Evolutionary conservation across 768 basidiomycete genomes (phyloP), one percentile per base, ranked within the genome.

Genomic region (Nevesoporus exiguus): DNA sequence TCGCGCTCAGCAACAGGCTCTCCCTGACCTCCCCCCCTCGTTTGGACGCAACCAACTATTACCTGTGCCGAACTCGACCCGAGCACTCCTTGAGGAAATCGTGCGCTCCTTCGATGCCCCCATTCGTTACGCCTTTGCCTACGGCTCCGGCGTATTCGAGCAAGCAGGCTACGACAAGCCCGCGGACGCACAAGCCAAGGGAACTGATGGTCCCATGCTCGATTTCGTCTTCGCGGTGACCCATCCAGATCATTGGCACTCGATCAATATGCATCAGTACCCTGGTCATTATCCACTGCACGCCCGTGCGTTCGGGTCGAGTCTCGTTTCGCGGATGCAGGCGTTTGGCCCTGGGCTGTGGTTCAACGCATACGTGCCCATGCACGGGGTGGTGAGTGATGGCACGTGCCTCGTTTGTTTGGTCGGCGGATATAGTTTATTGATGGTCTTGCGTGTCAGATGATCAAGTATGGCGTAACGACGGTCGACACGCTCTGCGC

Each of bases 161-260:
- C 97, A 99, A 71, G 85, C 86, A 51, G 91, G 95, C 17, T 90
- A 95, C 61, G 59, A 63, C 55, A 57, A 67, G 31, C 57, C 70
- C 55, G n/a, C 42, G 0, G 52, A 50, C n/a, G 62, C 65, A 19
- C 62, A 60, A 27, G 62, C 60, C 45, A 65, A 66, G 21, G 63
- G 63, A 13, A 71, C 74, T 17, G 69, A 74, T 19, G 65, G 71
- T 40, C 94, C 94, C 0, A 91, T 98, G 89, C 81, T 98, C 21
- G 97, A 99, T 72, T 97, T 98, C 64, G 82, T 99, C 71, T 92
- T 99, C 68, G 95, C 94, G 0, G 96, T 98, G 42, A 91, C 93
- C 2, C 93, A 97, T 61, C 80, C 97, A 0, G 81, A 80, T 13
- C 93, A 97, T 65, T 99, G 95, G 77, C 97, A 98, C 70, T 90